Conservation (phyloP, 371 early-diverging fungal species). For the Amoeboaphelidium occidentale region DNA sequence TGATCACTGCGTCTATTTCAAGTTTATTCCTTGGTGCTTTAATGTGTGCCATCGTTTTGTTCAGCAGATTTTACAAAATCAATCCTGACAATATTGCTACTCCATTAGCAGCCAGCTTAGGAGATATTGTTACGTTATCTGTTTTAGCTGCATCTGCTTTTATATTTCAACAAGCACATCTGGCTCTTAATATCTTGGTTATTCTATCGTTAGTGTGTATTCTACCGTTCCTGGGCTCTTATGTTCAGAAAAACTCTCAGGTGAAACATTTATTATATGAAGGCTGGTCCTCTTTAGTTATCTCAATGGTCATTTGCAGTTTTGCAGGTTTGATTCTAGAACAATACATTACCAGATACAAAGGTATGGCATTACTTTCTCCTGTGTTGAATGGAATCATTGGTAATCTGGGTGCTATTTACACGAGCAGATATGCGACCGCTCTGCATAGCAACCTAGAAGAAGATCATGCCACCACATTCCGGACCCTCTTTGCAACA, state of each 20-base stretch:
- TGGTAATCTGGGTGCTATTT: constrained; percentile 59
- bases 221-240: constrained; percentile 24
- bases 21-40: constrained; percentile 27
- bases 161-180: constrained; percentile 10
- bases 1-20: constrained; percentile 40
- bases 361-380: constrained; percentile 44
- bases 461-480: constrained; percentile 25
- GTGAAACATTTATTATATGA: constrained; percentile 30
- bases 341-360: constrained; percentile 33
- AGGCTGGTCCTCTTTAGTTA: constrained; percentile 49
- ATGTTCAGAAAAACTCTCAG: constrained; percentile 28
- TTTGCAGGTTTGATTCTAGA: constrained; percentile 53
- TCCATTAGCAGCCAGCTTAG: constrained; percentile 29
- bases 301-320: constrained; percentile 50
- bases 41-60: constrained; percentile 34
- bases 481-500: constrained; percentile 30
- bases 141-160: constrained; percentile 26
- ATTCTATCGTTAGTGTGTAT: constrained; percentile 15
- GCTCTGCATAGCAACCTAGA: constrained; percentile 29
- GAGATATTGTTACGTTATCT: constrained; percentile 41
- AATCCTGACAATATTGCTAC: constrained; percentile 43
- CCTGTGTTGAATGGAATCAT: constrained; percentile 46
- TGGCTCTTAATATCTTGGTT: constrained; percentile 21
- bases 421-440: constrained; percentile 53
- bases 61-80: constrained; percentile 30